Evolutionary conservation across 78 protist species (phyloP), one percentile per base, ranked within the genome.

Genomic region (Guillardia theta): DNA sequence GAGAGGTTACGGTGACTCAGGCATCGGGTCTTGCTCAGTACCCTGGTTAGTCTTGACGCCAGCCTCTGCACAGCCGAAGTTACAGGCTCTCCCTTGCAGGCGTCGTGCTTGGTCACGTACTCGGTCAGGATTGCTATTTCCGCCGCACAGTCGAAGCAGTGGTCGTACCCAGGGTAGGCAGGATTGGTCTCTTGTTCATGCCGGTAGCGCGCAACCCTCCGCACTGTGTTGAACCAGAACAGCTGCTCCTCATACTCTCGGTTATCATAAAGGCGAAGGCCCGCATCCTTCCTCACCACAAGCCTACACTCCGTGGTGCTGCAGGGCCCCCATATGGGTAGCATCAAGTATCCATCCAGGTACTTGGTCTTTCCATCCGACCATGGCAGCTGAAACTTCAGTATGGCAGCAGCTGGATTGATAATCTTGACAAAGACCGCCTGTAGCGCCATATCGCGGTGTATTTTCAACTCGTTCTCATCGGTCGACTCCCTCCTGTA

Each of bases 231-330:
- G 95, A 94, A 95, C 53, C 54, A 46, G 93, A 94, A 97, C 95
- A 93, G 30, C 43, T 90, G 95, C 39, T 95, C 94, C 64, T 95
- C 97, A 77, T 96, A 95, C 62, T 0, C 6, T 5, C 30, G 8
- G 94, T 94, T 24, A 88, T 95, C 96, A 58, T 58, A 96, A 43
- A 12, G 70, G 70, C 10, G 24, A 37, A n/a, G 47, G 41, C 41
- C 15, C 45, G 33, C 15, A 1, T 43, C 41, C 21, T 30, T 24
- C 48, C 18, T 27, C 46, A 58, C 92, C 33, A 97, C 24, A 30
- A 96, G 96, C 19, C 97, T 95, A 30, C 95, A 30, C 78, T 97
- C 97, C 0, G 97, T 95, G 24, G 96, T 95, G 18, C 97, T 96
- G 3, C 22, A 0, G 21, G 94, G 95, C 4, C 96, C 95, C 96